A percentile compares a stretch with the other conserved stretches of the same genome.
phyloP scores from a whole-genome alignment of 2,329 filamentous ascomycete species.

The Neoscytalidium dimidiatum region DNA sequence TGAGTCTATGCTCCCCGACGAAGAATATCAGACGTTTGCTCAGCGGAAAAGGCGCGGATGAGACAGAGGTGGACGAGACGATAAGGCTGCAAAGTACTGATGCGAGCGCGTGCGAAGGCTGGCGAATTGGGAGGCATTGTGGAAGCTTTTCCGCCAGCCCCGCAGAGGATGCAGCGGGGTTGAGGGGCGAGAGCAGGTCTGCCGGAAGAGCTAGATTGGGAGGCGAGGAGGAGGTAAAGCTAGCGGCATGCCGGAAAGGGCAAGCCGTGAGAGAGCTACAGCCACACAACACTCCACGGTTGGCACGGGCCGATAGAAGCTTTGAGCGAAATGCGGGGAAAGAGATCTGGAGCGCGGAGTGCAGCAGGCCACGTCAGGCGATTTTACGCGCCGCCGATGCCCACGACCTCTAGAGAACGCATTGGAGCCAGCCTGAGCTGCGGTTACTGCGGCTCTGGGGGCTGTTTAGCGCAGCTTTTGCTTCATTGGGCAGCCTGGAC shows the following conservation, averaged over 20 bases:
- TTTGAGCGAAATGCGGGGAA: not conserved
- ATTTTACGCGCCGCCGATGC: not conserved
- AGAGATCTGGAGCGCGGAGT: not conserved
- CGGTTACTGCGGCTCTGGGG: not conserved
- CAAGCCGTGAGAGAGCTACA: not conserved
- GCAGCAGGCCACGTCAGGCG: not conserved
- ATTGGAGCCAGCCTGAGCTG: not conserved
- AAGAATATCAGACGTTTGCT: not conserved
- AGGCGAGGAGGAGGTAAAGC: conserved; percentile 4
- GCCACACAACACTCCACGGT: no score
- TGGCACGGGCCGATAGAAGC: not conserved
- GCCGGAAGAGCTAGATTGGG: conserved; percentile 17
- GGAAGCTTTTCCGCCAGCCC: not conserved
- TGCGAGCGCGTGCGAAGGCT: not conserved
- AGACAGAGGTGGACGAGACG: not conserved
- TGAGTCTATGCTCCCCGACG: no score
- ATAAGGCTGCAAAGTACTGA: no score
- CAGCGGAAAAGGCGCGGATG: not conserved
- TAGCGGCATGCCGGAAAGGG: conserved; percentile 14
- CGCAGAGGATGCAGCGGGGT: conserved; percentile 12
- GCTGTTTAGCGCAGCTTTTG: no score
- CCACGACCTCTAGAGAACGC: no score
- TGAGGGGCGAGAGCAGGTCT: not conserved
- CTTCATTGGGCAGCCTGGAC: no score
- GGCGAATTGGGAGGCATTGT: not conserved